Conservation (phyloP, 805 yeast species). For the Nakazawaea populi region DNA sequence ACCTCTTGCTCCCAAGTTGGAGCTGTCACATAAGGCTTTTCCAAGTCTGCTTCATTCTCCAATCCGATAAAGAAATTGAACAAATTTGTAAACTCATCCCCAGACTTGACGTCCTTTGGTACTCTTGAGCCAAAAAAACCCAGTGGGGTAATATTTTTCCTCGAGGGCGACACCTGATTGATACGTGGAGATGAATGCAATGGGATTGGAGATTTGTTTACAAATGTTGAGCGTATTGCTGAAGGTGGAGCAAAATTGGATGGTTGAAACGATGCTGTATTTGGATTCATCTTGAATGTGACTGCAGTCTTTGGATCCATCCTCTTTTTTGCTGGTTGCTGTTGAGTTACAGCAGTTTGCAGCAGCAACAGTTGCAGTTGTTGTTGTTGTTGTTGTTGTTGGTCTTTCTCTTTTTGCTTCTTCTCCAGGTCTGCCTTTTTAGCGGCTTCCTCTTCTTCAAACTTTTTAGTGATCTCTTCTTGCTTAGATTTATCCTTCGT, state of each 20-base stretch:
- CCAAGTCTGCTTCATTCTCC: slow-evolving; percentile 36
- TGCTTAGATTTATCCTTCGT: slow-evolving; percentile 64
- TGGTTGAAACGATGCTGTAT: slow-evolving; percentile 63
- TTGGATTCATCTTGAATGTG: slow-evolving; percentile 64
- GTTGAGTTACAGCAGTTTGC: neutral
- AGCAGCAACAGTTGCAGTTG: slow-evolving; percentile 4
- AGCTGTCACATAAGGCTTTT: slow-evolving; percentile 63
- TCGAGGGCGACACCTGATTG: slow-evolving; percentile 4
- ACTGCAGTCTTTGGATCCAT: slow-evolving; percentile 50
- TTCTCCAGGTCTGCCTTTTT: slow-evolving; percentile 13
- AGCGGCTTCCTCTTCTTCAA: slow-evolving; percentile 14
- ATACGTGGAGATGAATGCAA: slow-evolving; percentile 13
- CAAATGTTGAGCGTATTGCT: slow-evolving; percentile 4
- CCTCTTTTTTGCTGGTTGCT: slow-evolving; percentile 32
- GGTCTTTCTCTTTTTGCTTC: slow-evolving; percentile 12
- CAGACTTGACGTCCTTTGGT: slow-evolving; percentile 21
- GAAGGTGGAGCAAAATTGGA: slow-evolving; percentile 19
- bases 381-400: neutral
- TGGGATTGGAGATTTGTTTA: slow-evolving; percentile 3
- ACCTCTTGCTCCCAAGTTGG: slow-evolving; percentile 70
- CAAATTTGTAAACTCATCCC: slow-evolving; percentile 31
- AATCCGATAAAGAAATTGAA: slow-evolving; percentile 52
- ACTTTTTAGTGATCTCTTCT: slow-evolving; percentile 43
- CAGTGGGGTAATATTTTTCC: slow-evolving; percentile 12
- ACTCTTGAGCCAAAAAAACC: slow-evolving; percentile 33